A percentile compares a stretch with the other conserved stretches of the same genome.
These are phyloP conservation scores for Trichocladium antarcticum DNA, from an alignment of 495 filamentous ascomycete genomes.

Conservation along the genomic window DNA sequence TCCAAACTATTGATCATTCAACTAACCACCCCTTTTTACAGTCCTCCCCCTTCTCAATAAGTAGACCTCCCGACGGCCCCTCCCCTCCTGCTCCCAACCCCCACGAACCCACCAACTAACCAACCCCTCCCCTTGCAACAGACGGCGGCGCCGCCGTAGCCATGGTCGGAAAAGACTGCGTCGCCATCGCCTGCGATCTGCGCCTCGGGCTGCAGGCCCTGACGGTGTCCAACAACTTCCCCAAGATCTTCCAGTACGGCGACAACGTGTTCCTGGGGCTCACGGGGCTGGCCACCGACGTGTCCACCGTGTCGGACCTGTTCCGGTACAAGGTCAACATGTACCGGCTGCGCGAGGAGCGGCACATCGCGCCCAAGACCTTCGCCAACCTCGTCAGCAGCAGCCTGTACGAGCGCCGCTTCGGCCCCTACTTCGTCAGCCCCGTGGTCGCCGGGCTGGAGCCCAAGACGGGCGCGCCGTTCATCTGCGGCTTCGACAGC, in stretches of 20 bases:
- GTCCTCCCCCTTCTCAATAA: constrained; percentile 82
- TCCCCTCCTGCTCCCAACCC: neutral
- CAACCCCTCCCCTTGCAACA: constrained; percentile 24
- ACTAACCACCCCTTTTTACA: constrained; percentile 25
- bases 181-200: constrained; percentile 97
- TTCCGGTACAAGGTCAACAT: constrained; percentile 99
- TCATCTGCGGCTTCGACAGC: constrained; percentile 98
- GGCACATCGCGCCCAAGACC: constrained; percentile 83
- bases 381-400: constrained; percentile 91
- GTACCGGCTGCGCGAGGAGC: constrained; percentile 97
- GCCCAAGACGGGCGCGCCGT: constrained; percentile 80
- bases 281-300: constrained; percentile 92
- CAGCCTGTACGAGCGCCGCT: constrained; percentile 83
- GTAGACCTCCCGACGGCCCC: constrained; percentile 46
- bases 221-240: constrained; percentile 98
- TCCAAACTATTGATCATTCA: neutral
- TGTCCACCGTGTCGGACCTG: constrained; percentile 87
- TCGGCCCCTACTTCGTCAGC: constrained; percentile 90
- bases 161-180: constrained; percentile 99
- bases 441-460: constrained; percentile 93
- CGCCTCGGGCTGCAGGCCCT: constrained; percentile 92
- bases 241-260: constrained; percentile 97
- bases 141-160: constrained; percentile 94
- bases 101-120: constrained; percentile 8
- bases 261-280: constrained; percentile 85